A percentile compares a stretch with the other conserved stretches of the same genome.
phyloP scores from a whole-genome alignment of 371 early-diverging fungal genomes.

The Blastocladiella emersonii region DNA sequence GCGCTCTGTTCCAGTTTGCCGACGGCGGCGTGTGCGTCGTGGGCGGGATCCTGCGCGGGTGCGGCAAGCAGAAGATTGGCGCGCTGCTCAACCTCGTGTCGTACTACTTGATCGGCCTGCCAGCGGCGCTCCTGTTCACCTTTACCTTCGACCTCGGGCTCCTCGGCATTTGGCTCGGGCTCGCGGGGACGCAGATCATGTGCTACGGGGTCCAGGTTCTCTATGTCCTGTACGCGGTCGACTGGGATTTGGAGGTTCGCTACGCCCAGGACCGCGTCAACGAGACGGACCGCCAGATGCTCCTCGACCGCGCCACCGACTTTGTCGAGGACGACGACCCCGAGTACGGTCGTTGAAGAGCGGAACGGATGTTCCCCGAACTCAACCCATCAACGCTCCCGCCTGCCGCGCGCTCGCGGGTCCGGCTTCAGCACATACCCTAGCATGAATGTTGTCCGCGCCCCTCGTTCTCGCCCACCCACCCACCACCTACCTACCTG shows the following conservation, averaged over 20 bases:
- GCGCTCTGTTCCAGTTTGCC: conserved; percentile 55
- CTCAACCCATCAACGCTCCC: no score
- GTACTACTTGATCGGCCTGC: conserved; percentile 51
- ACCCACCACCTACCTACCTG: no score
- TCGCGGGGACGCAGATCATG: conserved; percentile 37
- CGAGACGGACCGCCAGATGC: neutral
- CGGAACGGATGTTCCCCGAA: no score
- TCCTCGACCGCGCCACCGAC: neutral
- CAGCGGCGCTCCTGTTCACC: conserved; percentile 28
- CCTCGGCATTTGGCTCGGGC: conserved; percentile 51
- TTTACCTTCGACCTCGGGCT: conserved; percentile 40
- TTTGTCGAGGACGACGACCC: neutral
- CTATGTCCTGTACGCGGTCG: neutral
- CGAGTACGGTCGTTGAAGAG: neutral
- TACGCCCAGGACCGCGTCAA: neutral
- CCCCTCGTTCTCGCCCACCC: no score
- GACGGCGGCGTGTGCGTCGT: conserved; percentile 52
- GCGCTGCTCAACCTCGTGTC: conserved; percentile 51
- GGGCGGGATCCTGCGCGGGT: conserved; percentile 56
- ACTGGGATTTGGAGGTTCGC: neutral
- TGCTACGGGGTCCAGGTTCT: neutral
- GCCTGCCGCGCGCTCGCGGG: no score
- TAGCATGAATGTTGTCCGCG: no score
- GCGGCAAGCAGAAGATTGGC: conserved; percentile 52
- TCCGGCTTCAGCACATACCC: no score